Conservation (phyloP, 2,329 filamentous ascomycete species). For the Lasiodiplodia sp. region DNA sequence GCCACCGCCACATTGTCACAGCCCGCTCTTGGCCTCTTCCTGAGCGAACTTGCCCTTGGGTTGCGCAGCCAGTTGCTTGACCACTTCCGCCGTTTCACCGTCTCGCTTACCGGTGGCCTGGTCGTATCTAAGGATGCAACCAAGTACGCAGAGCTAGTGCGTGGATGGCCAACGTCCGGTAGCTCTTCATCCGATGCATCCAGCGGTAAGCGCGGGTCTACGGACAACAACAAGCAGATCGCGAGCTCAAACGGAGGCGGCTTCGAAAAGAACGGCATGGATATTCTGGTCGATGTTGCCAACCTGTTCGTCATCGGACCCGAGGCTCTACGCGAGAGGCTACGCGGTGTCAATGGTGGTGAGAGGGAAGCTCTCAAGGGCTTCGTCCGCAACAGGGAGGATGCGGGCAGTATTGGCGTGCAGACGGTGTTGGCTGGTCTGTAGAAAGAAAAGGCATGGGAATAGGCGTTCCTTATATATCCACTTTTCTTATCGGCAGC, state of each 20-base stretch:
- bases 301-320: conserved; percentile 92
- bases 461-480: neutral
- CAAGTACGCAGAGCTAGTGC: conserved; percentile 86
- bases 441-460: conserved; percentile 40
- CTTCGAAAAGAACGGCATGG: conserved; percentile 65
- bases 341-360: conserved; percentile 53
- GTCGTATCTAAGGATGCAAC: conserved; percentile 97
- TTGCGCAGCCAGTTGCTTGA: conserved; percentile 82
- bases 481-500: neutral
- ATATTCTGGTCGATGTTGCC: conserved; percentile 90
- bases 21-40: conserved; percentile 81
- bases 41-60: conserved; percentile 81
- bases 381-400: conserved; percentile 85
- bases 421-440: conserved; percentile 80
- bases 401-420: conserved; percentile 80
- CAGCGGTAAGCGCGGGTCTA: conserved; percentile 44
- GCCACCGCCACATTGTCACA: conserved; percentile 77
- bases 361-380: conserved; percentile 71
- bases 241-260: conserved; percentile 54
- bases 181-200: conserved; percentile 70
- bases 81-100: conserved; percentile 92
- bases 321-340: conserved; percentile 59
- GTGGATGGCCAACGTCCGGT: conserved; percentile 69
- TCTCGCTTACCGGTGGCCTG: conserved; percentile 90
- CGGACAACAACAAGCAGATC: conserved; percentile 34